Percentiles rank a stretch among this genome's conserved stretches.
phyloP scores from a whole-genome alignment of 805 yeast species.

The Hanseniaspora clermontiae region DNA sequence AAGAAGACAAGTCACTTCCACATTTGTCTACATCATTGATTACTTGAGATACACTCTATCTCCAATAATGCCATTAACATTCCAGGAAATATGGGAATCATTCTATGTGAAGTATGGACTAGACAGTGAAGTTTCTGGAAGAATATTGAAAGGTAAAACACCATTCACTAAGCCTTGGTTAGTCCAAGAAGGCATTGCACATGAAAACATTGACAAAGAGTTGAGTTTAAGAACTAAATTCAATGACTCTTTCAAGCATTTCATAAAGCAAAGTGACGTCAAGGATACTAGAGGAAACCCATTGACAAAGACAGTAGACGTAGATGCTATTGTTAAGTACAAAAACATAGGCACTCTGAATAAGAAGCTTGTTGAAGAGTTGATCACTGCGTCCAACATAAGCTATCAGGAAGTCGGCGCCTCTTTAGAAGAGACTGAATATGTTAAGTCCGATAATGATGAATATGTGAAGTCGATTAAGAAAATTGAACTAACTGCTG shows the following conservation, averaged over 20 bases:
- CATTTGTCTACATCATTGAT: conserved; percentile 44
- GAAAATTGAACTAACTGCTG: conserved; percentile 17
- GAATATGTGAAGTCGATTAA: conserved; percentile 8
- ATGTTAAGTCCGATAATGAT: conserved; percentile 1
- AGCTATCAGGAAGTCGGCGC: conserved; percentile 25
- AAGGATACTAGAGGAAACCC: background rate
- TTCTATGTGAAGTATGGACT: conserved; percentile 18
- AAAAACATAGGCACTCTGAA: conserved; percentile 14
- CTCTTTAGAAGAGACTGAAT: background rate
- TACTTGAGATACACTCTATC: conserved; percentile 56
- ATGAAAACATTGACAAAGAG: conserved; percentile 18
- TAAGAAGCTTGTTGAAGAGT: conserved; percentile 40
- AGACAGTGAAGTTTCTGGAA: conserved; percentile 16
- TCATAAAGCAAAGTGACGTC: background rate
- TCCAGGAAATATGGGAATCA: conserved; percentile 77
- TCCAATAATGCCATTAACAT: conserved; percentile 70
- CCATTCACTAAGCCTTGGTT: conserved; percentile 15
- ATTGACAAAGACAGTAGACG: conserved; percentile 21
- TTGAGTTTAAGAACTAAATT: conserved; percentile 18
- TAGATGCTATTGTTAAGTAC: conserved; percentile 24
- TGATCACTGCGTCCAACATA: conserved; percentile 54
- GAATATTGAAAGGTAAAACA: conserved; percentile 6
- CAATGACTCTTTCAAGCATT: conserved; percentile 15
- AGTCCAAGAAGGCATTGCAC: background rate
- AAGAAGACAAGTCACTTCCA: conserved; percentile 43